These are phyloP conservation scores for Sungouiozyma ichnusensis DNA, from an alignment of 805 yeast genomes.

Conservation along the genomic window DNA sequence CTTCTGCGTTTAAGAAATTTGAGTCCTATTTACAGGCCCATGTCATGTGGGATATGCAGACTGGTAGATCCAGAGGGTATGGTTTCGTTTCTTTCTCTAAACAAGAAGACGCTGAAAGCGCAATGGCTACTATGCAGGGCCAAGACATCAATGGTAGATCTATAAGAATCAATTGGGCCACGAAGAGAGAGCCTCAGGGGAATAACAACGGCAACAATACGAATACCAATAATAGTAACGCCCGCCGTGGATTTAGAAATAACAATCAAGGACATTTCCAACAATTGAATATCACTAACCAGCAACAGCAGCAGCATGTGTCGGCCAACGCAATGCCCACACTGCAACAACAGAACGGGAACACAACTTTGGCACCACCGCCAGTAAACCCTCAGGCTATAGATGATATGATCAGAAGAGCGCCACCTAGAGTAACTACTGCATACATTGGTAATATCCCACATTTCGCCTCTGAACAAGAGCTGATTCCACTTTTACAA, in stretches of 20 bases:
- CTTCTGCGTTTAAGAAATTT: conserved; percentile 45
- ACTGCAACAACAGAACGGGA: conserved; percentile 9
- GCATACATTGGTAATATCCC: conserved; percentile 82
- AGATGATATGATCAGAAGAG: conserved; percentile 62
- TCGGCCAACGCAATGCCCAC: conserved; percentile 1
- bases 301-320: conserved; percentile 7
- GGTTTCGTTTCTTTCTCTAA: conserved; percentile 75
- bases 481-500: conserved; percentile 62
- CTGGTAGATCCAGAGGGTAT: conserved; percentile 84
- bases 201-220: conserved; percentile 16
- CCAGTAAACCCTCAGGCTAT: conserved; percentile 44
- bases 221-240: conserved; percentile 12
- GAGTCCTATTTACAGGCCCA: conserved; percentile 67
- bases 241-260: conserved; percentile 17
- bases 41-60: conserved; percentile 96
- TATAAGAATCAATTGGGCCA: conserved; percentile 82
- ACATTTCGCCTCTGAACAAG: conserved; percentile 62
- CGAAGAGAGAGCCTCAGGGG: conserved; percentile 44
- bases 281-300: conserved; percentile 5
- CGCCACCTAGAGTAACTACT: conserved; percentile 60
- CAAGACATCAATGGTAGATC: conserved; percentile 60
- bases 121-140: conserved; percentile 67
- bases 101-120: conserved; percentile 61
- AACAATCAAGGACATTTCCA: conserved; percentile 17
- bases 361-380: conserved; percentile 22